A percentile compares a stretch with the other conserved stretches of the same genome.
These are phyloP conservation scores for Saxophila tyrrhenica DNA, from an alignment of 495 filamentous ascomycete genomes.

Conservation along the genomic window DNA sequence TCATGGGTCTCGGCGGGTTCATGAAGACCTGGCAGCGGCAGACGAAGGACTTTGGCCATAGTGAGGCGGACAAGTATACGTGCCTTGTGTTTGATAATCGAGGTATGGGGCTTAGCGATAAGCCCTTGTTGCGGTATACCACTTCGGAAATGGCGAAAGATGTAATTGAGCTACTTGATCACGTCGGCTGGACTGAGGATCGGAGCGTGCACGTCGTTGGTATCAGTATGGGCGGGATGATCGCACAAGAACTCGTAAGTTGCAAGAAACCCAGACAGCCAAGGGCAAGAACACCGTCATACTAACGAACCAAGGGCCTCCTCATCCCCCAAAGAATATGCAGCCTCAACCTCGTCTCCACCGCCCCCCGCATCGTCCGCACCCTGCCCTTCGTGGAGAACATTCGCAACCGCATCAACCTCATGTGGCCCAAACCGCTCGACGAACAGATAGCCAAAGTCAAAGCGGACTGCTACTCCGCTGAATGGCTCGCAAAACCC, in stretches of 20 bases:
- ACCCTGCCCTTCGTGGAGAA: slow-evolving; percentile 50
- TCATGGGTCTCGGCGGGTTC: slow-evolving; percentile 23
- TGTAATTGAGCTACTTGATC: slow-evolving; percentile 53
- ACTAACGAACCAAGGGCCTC: slow-evolving; percentile 33
- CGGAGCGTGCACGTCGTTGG: slow-evolving; percentile 60
- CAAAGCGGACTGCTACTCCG: slow-evolving; percentile 48
- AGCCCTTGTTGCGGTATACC: slow-evolving; percentile 57
- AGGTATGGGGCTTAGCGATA: slow-evolving; percentile 67
- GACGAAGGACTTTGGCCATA: slow-evolving; percentile 63
- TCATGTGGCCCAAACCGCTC: slow-evolving; percentile 54
- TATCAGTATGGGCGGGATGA: slow-evolving; percentile 76
- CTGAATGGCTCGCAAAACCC: slow-evolving; percentile 45
- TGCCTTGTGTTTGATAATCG: slow-evolving; percentile 68
- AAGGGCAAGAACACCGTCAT: too few species aligned
- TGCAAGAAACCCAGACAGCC: background rate
- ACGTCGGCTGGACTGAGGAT: slow-evolving; percentile 53
- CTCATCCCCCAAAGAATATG: slow-evolving; percentile 51
- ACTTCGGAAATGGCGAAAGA: slow-evolving; percentile 69
- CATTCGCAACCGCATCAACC: slow-evolving; percentile 51
- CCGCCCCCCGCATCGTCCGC: slow-evolving; percentile 59
- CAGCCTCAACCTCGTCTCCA: slow-evolving; percentile 58
- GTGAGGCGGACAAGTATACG: slow-evolving; percentile 52
- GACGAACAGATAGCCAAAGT: slow-evolving; percentile 45
- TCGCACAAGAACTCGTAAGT: slow-evolving; percentile 63
- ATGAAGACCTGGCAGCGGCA: slow-evolving; percentile 59